Evolutionary conservation across 192 early-diverging fungal genomes (phyloP).

Genomic region (Umbelopsis ramanniana): DNA sequence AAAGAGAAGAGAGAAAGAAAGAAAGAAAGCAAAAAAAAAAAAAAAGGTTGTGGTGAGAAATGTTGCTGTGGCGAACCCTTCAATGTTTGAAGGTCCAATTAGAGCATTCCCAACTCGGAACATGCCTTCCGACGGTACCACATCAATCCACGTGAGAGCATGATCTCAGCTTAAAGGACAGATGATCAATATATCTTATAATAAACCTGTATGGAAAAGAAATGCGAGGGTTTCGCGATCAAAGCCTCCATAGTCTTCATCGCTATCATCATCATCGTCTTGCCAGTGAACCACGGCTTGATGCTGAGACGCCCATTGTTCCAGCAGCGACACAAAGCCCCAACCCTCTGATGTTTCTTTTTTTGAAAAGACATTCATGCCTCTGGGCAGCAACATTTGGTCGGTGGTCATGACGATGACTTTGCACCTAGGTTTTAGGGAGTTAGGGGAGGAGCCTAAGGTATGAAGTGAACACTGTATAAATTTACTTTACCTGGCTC

Average conservation of each 20-base stretch:
- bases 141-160: slow-evolving; percentile 22
- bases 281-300: neutral
- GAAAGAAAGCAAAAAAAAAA: neutral
- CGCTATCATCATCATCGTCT: slow-evolving; percentile 2
- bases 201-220: neutral
- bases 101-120: slow-evolving; percentile 24
- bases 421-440: slow-evolving; percentile 15
- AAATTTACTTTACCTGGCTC: slow-evolving; percentile 38
- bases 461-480: neutral
- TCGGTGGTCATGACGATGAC: slow-evolving; percentile 28
- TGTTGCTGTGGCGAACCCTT: slow-evolving; percentile 25
- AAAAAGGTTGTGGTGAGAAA: slow-evolving; percentile 1
- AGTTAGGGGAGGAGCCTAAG: neutral
- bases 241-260: slow-evolving; percentile 1
- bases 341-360: slow-evolving; percentile 26
- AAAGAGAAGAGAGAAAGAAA: neutral
- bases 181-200: slow-evolving; percentile 19
- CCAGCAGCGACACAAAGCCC: slow-evolving; percentile 28
- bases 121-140: slow-evolving; percentile 23
- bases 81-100: slow-evolving; percentile 23
- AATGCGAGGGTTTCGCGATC: neutral
- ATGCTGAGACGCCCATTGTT: slow-evolving; percentile 39
- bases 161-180: slow-evolving; percentile 19
- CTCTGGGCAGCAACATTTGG: slow-evolving; percentile 23
- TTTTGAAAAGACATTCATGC: slow-evolving; percentile 27